Evolutionary conservation across 352 stramenopile genomes (phyloP).

Genomic region (Thalassiosira oceanica): DNA sequence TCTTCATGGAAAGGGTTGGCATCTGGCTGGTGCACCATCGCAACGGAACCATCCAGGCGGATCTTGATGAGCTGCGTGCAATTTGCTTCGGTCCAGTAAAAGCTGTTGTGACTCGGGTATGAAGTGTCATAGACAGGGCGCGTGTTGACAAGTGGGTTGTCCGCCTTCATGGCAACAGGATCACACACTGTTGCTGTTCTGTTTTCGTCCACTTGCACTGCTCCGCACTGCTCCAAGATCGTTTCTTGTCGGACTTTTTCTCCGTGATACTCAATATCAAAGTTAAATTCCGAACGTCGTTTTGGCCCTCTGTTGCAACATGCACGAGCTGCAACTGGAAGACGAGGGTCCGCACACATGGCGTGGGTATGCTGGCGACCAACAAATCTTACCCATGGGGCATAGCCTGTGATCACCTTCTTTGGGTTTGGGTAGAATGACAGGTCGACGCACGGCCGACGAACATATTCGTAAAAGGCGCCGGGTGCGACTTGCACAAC

Average conservation of each 20-base stretch:
- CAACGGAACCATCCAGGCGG: constrained; percentile 7
- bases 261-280: constrained; percentile 30
- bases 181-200: not conserved
- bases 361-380: constrained; percentile 4
- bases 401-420: constrained; percentile 37
- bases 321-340: constrained; percentile 5
- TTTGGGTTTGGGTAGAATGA: constrained; percentile 50
- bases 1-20: constrained; percentile 1
- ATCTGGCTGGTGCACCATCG: constrained; percentile 6
- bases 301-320: constrained; percentile 2
- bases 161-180: not conserved
- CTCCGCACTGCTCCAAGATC: constrained; percentile 6
- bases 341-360: constrained; percentile 20
- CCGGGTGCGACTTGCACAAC: constrained; percentile 42
- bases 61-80: constrained; percentile 9
- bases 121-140: not conserved
- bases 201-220: too few species aligned
- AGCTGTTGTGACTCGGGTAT: constrained; percentile 3
- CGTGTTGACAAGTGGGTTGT: constrained; percentile 6
- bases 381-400: not conserved
- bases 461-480: constrained; percentile 68
- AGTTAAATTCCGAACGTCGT: constrained; percentile 3
- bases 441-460: constrained; percentile 49
- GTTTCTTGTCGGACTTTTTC: constrained; percentile 13
- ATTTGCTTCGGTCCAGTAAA: constrained; percentile 9